phyloP scores from a whole-genome alignment of 192 early-diverging fungal genomes.

The Backusella sp. region DNA sequence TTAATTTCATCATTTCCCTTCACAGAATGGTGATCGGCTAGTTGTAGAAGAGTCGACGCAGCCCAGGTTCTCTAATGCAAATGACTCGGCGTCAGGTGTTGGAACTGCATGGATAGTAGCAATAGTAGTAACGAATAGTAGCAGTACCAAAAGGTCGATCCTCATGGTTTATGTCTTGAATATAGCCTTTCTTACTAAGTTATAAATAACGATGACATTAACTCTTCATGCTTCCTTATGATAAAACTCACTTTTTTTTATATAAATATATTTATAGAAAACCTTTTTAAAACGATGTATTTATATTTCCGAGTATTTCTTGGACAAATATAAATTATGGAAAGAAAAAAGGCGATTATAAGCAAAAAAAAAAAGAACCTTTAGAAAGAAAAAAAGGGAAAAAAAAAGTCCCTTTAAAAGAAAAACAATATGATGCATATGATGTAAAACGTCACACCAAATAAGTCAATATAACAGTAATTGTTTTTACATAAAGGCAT shows the following conservation, averaged over 20 bases:
- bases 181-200: background rate
- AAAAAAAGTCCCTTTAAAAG: background rate
- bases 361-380: background rate
- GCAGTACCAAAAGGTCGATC: background rate
- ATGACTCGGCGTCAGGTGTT: background rate
- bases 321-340: too few relatives aligned
- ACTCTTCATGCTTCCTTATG: background rate
- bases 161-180: background rate
- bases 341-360: too few relatives aligned
- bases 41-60: background rate
- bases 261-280: constrained; percentile 4
- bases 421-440: background rate
- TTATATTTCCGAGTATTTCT: background rate
- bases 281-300: background rate
- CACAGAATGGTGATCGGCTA: background rate
- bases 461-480: background rate
- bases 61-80: background rate
- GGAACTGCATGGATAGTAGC: background rate
- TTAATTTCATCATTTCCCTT: background rate
- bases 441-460: background rate
- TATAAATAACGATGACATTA: background rate
- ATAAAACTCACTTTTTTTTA: background rate
- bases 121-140: background rate
- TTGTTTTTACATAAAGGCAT: background rate
- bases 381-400: background rate